Evolutionary conservation across 176 grass and related monocot genomes (phyloP).

Genomic region (Rhynchospora tenuis): DNA sequence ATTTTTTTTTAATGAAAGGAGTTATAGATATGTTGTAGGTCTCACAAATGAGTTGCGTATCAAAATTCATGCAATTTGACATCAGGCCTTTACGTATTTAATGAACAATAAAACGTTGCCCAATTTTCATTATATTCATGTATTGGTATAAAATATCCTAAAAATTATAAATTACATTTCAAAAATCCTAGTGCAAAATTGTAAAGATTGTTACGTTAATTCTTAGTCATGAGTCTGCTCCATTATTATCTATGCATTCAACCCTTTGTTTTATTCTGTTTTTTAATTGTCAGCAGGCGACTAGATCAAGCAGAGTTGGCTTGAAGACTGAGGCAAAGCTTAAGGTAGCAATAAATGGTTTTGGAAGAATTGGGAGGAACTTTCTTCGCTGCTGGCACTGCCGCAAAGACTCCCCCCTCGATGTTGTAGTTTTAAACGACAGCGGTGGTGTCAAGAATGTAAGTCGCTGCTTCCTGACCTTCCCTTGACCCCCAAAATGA

Average conservation of each 20-base stretch:
- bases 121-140: too few species aligned
- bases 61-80: too few species aligned
- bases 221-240: neutral
- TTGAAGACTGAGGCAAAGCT: conserved; percentile 87
- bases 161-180: neutral
- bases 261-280: neutral
- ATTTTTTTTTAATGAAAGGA: too few species aligned
- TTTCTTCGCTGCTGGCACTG: conserved; percentile 98
- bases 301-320: conserved; percentile 42
- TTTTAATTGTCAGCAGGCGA: conserved; percentile 30
- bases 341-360: conserved; percentile 96
- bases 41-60: too few species aligned
- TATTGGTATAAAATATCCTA: neutral
- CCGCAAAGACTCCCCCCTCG: conserved; percentile 78
- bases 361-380: conserved; percentile 93
- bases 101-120: too few species aligned
- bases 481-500: neutral
- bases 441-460: conserved; percentile 93
- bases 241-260: neutral
- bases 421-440: conserved; percentile 86
- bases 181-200: neutral
- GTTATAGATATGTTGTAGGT: too few species aligned
- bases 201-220: neutral
- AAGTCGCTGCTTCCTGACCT: neutral
- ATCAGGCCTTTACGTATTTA: too few species aligned